Conservation (phyloP, 2,329 filamentous ascomycete species). For the Sporothrix phasma region DNA sequence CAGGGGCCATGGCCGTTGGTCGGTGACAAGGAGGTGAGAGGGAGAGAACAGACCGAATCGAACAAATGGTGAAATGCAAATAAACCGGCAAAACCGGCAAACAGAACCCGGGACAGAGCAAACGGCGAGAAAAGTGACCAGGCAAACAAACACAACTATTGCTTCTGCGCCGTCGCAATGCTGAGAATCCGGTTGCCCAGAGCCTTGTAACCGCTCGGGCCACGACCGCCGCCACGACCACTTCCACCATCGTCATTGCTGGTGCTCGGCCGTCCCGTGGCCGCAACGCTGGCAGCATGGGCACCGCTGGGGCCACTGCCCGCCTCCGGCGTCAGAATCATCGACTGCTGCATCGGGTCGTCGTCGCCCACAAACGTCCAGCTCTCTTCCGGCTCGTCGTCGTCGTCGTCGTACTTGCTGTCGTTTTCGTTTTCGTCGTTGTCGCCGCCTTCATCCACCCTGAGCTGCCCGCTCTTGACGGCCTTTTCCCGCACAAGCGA, state of each 20-base stretch:
- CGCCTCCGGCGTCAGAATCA: slow-evolving; percentile 5
- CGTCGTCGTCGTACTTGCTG: slow-evolving; percentile 36
- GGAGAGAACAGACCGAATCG: neutral
- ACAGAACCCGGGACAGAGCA: neutral
- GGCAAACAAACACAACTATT: neutral
- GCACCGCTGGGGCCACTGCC: neutral
- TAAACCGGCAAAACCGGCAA: neutral
- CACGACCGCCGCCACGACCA: neutral
- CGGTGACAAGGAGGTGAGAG: neutral
- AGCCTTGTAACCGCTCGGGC: neutral
- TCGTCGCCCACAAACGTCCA: slow-evolving; percentile 75
- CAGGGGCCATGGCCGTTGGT: neutral
- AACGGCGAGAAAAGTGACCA: neutral
- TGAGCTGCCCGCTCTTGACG: slow-evolving; percentile 36
- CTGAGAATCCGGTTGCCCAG: slow-evolving; percentile 12
- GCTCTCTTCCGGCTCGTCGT: slow-evolving; percentile 64
- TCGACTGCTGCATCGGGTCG: slow-evolving; percentile 16
- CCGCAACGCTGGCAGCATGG: neutral
- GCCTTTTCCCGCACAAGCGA: slow-evolving; percentile 63
- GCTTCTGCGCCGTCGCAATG: neutral
- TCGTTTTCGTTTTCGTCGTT: slow-evolving; percentile 14
- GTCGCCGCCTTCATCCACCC: slow-evolving; percentile 31
- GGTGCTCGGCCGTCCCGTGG: neutral
- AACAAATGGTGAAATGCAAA: too few relatives aligned
- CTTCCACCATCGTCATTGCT: neutral